These are phyloP conservation scores for Sugiyamaella valdiviana DNA, from an alignment of 805 yeast genomes.

Conservation along the genomic window DNA sequence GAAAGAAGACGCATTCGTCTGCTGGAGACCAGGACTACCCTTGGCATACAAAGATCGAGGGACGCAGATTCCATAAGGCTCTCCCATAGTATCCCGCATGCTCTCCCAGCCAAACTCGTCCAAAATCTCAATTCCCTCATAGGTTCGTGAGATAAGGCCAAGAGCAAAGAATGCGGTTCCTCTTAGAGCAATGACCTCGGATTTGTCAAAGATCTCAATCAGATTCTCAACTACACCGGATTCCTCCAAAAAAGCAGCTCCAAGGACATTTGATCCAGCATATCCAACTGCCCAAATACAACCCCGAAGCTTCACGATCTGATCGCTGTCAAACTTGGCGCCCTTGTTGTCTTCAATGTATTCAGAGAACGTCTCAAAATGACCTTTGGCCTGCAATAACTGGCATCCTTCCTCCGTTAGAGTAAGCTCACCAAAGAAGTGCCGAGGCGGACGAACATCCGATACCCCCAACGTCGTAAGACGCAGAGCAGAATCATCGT, in stretches of 20 bases:
- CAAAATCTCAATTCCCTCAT: slow-evolving; percentile 75
- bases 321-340: slow-evolving; percentile 32
- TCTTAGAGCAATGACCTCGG: slow-evolving; percentile 53
- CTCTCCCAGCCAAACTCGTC: slow-evolving; percentile 76
- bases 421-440: slow-evolving; percentile 75
- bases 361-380: slow-evolving; percentile 30
- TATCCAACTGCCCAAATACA: slow-evolving; percentile 84
- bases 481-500: not conserved
- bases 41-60: slow-evolving; percentile 32
- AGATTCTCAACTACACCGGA: slow-evolving; percentile 49
- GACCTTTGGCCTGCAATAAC: slow-evolving; percentile 47
- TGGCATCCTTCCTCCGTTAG: slow-evolving; percentile 75
- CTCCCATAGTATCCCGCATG: slow-evolving; percentile 39
- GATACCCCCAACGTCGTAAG: not conserved
- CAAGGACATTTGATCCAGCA: slow-evolving; percentile 65
- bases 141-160: slow-evolving; percentile 66
- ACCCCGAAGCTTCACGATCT: slow-evolving; percentile 52
- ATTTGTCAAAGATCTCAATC: slow-evolving; percentile 41
- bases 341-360: slow-evolving; percentile 24
- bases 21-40: not conserved
- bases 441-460: slow-evolving; percentile 40
- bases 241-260: slow-evolving; percentile 55
- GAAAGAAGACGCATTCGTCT: not conserved
- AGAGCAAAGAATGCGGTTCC: slow-evolving; percentile 74
- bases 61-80: slow-evolving; percentile 36